Base-by-base conservation (phyloP, 2,329 filamentous ascomycete species). In the Fusarium tupiense region DNA sequence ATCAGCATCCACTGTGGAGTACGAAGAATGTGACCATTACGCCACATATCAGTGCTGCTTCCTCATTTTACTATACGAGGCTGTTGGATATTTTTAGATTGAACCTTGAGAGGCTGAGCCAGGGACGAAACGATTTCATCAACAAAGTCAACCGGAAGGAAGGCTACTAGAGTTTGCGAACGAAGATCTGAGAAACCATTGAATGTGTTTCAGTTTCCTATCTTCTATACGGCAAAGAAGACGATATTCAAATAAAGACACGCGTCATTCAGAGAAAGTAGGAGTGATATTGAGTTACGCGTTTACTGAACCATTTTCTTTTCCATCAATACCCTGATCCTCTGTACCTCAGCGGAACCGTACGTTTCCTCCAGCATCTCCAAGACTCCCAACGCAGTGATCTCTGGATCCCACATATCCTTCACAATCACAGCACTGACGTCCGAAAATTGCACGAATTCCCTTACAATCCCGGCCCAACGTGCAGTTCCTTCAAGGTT, bases 1-100 rank as follows among this genome's bases (percentile, higher is more conserved):
- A 86, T 6, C 89, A 91, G 9, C 90, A 93, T 78, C 87, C 89
- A 71, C 82, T 96, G 58, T 96, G 93, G 93, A 87, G 85, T 33
- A 85, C 91, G 20, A 88, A 89, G 68, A 94, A 95, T 80, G 85
- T 92, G 22, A 88, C 92, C 59, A 88, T 96, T 52, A 87, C 86
- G 29, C 87, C 87, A 22, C 87, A 88, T 69, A 79, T 88, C 17
- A 87, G 86, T 57, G 85, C 84, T 2, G 72, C 70, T 11, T 86
- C 85, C 13, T 82, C 79, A 2, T 78, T 79, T 14, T 87, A 87
- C 57, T 78, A 75, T 52, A 79, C 82, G 22, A 78, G 86, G 8
- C 76, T 86, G 24, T 74, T 86, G 64, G 83, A 80, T 10, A 85
- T 88, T 11, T 64, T 87, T 56, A 80, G 81, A 52, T 59, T 80